Base-by-base conservation (phyloP, 1,139 yeast species). In the Sugiyamaella xylanicola region DNA sequence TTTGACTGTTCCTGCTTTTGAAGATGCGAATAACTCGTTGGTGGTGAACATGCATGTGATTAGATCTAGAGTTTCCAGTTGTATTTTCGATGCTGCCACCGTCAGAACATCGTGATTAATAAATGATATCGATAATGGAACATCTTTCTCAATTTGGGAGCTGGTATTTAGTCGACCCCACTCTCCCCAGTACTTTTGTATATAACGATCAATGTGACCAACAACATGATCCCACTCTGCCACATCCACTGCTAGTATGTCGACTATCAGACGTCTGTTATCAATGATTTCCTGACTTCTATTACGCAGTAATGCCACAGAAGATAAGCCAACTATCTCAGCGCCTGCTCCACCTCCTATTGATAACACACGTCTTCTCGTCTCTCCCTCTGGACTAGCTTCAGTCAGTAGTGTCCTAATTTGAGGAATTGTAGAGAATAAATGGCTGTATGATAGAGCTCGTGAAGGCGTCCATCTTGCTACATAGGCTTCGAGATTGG, bases 261-360 rank as follows among this genome's bases (percentile, higher is more conserved):
- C 40, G 19, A 48, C 15, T n/a, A 40, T 27, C 19, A 32, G 21
- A 2, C 40, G 25, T 3, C 5, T 21, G 17, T 22, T 35, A 3
- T 27, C 32, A 9, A n/a, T 25, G 4, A 37, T 27, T 25, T 48
- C 46, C 9, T 32, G 4, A 8, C 27, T 16, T 37, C 54, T 40
- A 42, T 32, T 20, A 15, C 48, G 36, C 16, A 63, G 53, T 35
- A 65, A 56, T 3, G 65, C 84, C 0, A 86, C 76, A 16, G 91
- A 79, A 0, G 83, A 83, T 44, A 88, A 66, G 0, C 88, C 95
- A 16, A 85, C 85, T 20, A 89, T 72, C 67, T 90, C 97, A 1
- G 92, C 88, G 1, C 92, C 87, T 0, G 96, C 96, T 20, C 97
- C 97, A 17, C 95, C 97, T 13, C 97, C 97, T 44, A 90, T 77